These are phyloP conservation scores for Cicer judaicum DNA, from an alignment of 306 rosid genomes.

Conservation along the genomic window DNA sequence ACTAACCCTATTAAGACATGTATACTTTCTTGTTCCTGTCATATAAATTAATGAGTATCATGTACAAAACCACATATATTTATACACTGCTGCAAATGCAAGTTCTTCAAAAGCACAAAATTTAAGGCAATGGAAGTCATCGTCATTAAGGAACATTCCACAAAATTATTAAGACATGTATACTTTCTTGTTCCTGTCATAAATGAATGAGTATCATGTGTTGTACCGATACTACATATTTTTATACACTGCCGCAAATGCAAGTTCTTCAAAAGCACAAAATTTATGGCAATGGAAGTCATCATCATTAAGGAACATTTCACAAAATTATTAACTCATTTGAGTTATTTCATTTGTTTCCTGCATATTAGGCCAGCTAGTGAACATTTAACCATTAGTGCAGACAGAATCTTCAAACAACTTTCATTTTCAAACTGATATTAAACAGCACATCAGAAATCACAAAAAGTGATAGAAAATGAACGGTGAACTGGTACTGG, in stretches of 20 bases:
- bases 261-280: slow-evolving; percentile 24
- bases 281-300: neutral
- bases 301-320: neutral
- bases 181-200: slow-evolving; percentile 1
- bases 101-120: slow-evolving; percentile 26
- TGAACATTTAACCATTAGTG: neutral
- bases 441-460: neutral
- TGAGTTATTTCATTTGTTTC: slow-evolving; percentile 2
- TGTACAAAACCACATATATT: slow-evolving; percentile 1
- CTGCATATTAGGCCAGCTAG: neutral
- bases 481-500: neutral
- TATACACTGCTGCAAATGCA: neutral
- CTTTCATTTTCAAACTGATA: slow-evolving; percentile 6
- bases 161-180: neutral
- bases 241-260: neutral
- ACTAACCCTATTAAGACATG: neutral
- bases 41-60: neutral
- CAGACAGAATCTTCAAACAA: neutral
- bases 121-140: neutral
- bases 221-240: slow-evolving; percentile 9
- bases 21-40: slow-evolving; percentile 1
- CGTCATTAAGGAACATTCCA: too few relatives aligned
- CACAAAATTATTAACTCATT: neutral
- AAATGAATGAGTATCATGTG: neutral
- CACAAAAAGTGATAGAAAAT: neutral